Evolutionary conservation across 371 early-diverging fungal species (phyloP), one percentile per base, ranked within the genome.

Genomic region (Batrachochytrium dendrobatidis): DNA sequence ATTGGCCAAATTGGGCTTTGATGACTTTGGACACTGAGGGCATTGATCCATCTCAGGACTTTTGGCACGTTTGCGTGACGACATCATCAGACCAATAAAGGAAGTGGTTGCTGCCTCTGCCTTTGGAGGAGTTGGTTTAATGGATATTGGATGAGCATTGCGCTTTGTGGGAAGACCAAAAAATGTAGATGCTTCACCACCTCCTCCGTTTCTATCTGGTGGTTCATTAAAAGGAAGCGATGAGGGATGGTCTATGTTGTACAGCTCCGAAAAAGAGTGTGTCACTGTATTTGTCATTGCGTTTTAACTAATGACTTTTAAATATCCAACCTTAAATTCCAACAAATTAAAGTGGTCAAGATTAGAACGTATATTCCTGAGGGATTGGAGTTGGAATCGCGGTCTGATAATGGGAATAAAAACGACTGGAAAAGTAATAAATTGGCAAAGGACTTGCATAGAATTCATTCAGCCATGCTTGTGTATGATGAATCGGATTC

Each of bases 131-230:
- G 59, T 25, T 4, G 61, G 29, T 18, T 5, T 0, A 49, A 46
- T 18, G 55, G 61, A 34, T 32, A 56, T n/a, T 2, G 48, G 54
- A 18, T 53, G 49, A 20, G 60, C 68, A 51, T 73, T 74, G 5
- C 74, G 50, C 56, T 74, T 74, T 1, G 63, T 54, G 6, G 74
- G 74, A 3, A 70, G 32, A 4, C 55, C 55, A 22, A 70, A 17
- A 56, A 74, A 74, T 28, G 71, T 74, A 3, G 64, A 67, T 2
- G 56, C 60, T 48, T 73, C 73, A 24, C 63, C 64, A 49, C 64
- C 64, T 28, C 46, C 46, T 12, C 51, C 44, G 33, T 58, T 48
- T 17, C 61, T 34, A 10, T 67, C 64, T 5, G 65, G 65, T 29
- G 60, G 55, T 32, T 61, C 59, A 49, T 71, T 66, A 56, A 67